These are phyloP conservation scores for Aspergillus bridgeri DNA, from an alignment of 495 filamentous ascomycete genomes.

Conservation along the genomic window DNA sequence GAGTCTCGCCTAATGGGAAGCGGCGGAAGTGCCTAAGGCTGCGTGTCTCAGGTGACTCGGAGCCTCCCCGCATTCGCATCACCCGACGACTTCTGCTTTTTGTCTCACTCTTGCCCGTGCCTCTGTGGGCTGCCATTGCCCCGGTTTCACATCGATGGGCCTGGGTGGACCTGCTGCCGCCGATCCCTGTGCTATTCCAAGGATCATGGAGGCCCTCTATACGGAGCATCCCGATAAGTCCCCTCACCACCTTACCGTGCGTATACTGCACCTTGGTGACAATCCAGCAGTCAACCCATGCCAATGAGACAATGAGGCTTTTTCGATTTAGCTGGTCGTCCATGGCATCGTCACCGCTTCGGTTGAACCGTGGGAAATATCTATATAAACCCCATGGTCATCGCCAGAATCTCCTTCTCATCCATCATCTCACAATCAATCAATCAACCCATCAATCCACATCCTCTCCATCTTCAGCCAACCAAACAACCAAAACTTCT, in stretches of 20 bases:
- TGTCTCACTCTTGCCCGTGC: neutral
- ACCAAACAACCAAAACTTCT: neutral
- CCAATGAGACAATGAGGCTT: neutral
- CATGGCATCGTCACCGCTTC: neutral
- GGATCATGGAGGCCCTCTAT: neutral
- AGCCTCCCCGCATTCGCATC: neutral
- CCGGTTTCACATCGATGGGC: conserved; percentile 9
- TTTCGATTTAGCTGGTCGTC: too few relatives aligned
- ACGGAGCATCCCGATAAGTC: neutral
- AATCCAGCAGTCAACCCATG: neutral
- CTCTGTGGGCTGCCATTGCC: neutral
- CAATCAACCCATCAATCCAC: neutral
- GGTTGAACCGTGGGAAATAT: neutral
- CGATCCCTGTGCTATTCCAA: conserved; percentile 4
- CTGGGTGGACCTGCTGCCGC: neutral
- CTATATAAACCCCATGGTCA: conserved; percentile 2
- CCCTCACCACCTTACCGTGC: too few relatives aligned
- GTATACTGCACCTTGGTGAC: neutral
- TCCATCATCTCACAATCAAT: too few relatives aligned
- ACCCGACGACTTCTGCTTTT: neutral
- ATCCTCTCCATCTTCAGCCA: neutral
- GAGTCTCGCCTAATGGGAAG: neutral
- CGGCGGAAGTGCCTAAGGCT: conserved; percentile 4
- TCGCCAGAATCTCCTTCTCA: neutral
- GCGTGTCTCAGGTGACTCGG: conserved; percentile 3